Percentiles rank a stretch among this genome's conserved stretches.
phyloP scores from a whole-genome alignment of 495 filamentous ascomycete genomes.

The Niebla homalea region DNA sequence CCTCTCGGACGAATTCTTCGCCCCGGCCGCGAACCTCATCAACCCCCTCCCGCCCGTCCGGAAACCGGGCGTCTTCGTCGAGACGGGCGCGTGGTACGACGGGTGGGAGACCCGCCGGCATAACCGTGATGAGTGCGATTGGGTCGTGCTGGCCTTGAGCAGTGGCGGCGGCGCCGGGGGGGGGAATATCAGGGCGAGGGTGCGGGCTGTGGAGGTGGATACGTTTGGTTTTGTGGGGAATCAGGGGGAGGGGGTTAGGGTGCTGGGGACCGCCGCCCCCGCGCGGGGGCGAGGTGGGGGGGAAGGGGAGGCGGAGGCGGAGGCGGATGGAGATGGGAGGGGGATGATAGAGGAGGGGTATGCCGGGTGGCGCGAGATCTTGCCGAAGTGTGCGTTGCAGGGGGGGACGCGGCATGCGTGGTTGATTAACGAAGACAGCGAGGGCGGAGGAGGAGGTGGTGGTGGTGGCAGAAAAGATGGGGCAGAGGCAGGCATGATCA shows the following conservation, averaged over 20 bases:
- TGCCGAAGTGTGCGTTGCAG: constrained; percentile 57
- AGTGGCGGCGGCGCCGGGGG: constrained; percentile 35
- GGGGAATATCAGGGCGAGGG: constrained; percentile 39
- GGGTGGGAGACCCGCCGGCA: constrained; percentile 90
- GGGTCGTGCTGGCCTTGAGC: constrained; percentile 70
- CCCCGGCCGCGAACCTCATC: constrained; percentile 64
- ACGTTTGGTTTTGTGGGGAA: constrained; percentile 82
- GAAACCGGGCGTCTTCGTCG: constrained; percentile 69
- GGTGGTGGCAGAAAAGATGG: constrained; percentile 30
- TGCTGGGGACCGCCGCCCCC: constrained; percentile 58
- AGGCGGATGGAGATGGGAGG: no score
- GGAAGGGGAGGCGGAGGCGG: no score
- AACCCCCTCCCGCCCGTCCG: constrained; percentile 62
- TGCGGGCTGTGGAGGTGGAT: constrained; percentile 74
- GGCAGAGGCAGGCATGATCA: constrained; percentile 49
- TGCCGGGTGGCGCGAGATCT: constrained; percentile 57
- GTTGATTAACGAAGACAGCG: constrained; percentile 34
- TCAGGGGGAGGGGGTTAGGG: constrained; percentile 66
- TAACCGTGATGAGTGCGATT: constrained; percentile 68
- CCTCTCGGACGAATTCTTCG: constrained; percentile 84
- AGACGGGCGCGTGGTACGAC: constrained; percentile 86
- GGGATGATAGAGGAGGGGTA: constrained; percentile 40
- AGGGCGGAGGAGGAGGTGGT: constrained; percentile 20
- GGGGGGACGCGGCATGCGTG: constrained; percentile 67
- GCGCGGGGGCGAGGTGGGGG: constrained; percentile 36